Evolutionary conservation across 306 rosid genomes (phyloP), one percentile per base, ranked within the genome.

Genomic region (Fragaria vesca): DNA sequence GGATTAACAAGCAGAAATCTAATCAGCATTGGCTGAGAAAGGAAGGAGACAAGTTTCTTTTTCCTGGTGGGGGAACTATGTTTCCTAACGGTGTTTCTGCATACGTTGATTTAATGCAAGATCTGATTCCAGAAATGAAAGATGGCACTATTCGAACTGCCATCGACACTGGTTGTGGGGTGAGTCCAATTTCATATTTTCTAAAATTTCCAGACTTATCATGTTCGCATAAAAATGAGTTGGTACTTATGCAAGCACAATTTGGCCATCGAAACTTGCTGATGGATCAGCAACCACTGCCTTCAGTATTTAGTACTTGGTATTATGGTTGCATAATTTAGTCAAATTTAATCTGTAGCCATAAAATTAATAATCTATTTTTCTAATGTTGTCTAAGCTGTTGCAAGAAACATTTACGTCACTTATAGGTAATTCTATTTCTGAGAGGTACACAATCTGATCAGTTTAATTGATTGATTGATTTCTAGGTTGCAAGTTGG

Each of bases 1-100:
- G 99, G 99, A 96, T 96, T 72, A 96, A 96, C 86, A 91, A 86
- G 68, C 88, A 93, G 85, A 96, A 96, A 71, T 96, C 99, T 46
- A 93, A 96, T 79, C 99, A 96, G 74, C 88, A 96, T 81, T 96
- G 99, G 99, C 83, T 96, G 80, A 86, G 66, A 83, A 96, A 96
- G 86, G 98, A 96, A 89, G 99, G 99, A 26, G 97, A 96, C 45
- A 96, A 93, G 81, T 96, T 96, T 81, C 82, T 76, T n/a, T 96
- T 96, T 83, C 99, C 99, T n/a, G 99, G 99, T 75, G 99, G 99
- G 6, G 99, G 99, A 74, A 96, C 99, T 28, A 96, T 96, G 99
- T 96, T 96, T 57, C 97, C 99, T 42, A 88, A 81, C 68, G 99
- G 99, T 57, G 99, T 96, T 69, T 90, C 98, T 61, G 96, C 89